These are phyloP conservation scores for Panaeolus cyanescens DNA, from an alignment of 768 basidiomycete species.

Conservation along the genomic window DNA sequence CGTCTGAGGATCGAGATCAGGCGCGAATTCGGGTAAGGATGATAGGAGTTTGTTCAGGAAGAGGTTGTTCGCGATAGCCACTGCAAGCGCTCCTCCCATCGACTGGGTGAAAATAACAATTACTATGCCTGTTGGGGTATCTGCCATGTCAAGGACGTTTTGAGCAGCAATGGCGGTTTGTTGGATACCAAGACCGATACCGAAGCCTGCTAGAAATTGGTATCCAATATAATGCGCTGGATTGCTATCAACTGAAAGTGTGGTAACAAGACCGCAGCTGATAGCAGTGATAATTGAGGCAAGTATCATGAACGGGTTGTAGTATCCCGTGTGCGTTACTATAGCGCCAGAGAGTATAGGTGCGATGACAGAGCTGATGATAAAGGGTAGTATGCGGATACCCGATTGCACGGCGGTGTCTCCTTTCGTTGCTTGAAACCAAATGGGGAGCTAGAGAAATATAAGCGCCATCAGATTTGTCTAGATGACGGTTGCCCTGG, in stretches of 20 bases:
- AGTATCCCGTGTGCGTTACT: slow-evolving; percentile 6
- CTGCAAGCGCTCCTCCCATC: slow-evolving; percentile 5
- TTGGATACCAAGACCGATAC: slow-evolving; percentile 7
- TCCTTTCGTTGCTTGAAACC: slow-evolving; percentile 8
- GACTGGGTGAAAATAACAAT: slow-evolving; percentile 8
- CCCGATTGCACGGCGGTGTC: slow-evolving; percentile 7
- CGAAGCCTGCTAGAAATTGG: slow-evolving; percentile 6
- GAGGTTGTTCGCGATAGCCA: slow-evolving; percentile 6
- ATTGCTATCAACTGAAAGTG: background rate
- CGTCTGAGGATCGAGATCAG: background rate
- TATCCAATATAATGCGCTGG: slow-evolving; percentile 5
- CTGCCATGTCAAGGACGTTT: slow-evolving; percentile 8
- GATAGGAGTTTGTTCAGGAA: slow-evolving; percentile 4
- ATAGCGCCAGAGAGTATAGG: slow-evolving; percentile 4
- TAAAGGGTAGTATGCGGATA: slow-evolving; percentile 6
- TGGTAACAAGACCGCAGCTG: slow-evolving; percentile 4
- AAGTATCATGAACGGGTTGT: slow-evolving; percentile 8
- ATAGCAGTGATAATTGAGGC: slow-evolving; percentile 1
- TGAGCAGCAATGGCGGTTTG: slow-evolving; percentile 5
- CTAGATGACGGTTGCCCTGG: too few relatives aligned
- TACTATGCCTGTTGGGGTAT: slow-evolving; percentile 7
- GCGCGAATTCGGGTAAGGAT: background rate
- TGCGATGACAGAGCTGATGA: slow-evolving; percentile 5
- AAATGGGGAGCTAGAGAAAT: slow-evolving; percentile 9
- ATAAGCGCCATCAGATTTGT: too few relatives aligned